These are phyloP conservation scores for Rheum nobile DNA, from an alignment of 148 eudicot species.

Conservation along the genomic window DNA sequence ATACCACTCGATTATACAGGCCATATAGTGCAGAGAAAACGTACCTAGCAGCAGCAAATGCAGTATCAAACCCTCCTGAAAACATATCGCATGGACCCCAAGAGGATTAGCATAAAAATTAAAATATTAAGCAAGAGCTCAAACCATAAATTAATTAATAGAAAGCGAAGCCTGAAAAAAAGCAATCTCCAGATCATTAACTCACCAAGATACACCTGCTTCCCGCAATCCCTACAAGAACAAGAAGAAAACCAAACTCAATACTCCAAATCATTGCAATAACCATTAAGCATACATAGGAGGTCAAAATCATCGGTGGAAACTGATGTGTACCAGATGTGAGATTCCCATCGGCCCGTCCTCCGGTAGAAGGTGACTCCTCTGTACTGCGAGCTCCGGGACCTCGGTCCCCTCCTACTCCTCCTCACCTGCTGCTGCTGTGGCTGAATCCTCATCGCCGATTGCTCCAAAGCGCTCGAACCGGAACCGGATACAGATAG, in stretches of 20 bases:
- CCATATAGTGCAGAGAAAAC: background rate
- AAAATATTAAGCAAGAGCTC: background rate
- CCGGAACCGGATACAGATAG: slow-evolving; percentile 3
- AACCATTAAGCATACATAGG: background rate
- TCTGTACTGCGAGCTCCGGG: slow-evolving; percentile 83
- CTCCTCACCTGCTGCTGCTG: slow-evolving; percentile 38
- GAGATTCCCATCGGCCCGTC: slow-evolving; percentile 96
- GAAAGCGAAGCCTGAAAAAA: background rate
- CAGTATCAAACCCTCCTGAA: slow-evolving; percentile 90
- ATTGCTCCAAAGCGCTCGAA: slow-evolving; percentile 22
- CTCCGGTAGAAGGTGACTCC: slow-evolving; percentile 91
- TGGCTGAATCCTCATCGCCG: slow-evolving; percentile 14
- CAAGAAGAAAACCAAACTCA: background rate
- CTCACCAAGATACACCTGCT: slow-evolving; percentile 85
- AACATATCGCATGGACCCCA: background rate
- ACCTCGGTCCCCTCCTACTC: slow-evolving; percentile 85
- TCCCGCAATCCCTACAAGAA: slow-evolving; percentile 78
- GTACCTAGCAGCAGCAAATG: slow-evolving; percentile 88
- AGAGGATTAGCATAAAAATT: background rate
- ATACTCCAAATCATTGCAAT: background rate
- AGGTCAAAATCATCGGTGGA: background rate
- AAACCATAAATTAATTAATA: background rate
- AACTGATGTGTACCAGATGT: slow-evolving; percentile 48
- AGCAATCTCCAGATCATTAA: background rate
- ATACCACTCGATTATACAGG: background rate